phyloP scores from a whole-genome alignment of 441 rosid genomes.

The Erysimum pusillum region DNA sequence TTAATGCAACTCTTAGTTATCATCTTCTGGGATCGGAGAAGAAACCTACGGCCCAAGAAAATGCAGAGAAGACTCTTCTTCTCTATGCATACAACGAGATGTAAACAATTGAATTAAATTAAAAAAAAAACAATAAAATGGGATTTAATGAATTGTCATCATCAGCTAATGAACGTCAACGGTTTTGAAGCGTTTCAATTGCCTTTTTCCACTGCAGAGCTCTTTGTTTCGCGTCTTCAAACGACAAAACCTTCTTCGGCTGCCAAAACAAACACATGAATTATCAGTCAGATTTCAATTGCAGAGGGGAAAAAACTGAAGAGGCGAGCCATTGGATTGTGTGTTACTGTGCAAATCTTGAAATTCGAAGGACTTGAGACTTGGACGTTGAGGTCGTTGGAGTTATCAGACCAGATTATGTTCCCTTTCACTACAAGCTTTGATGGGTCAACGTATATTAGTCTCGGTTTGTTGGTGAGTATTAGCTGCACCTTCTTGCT shows the following conservation, averaged over 20 bases:
- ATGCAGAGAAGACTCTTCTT: conserved; percentile 38
- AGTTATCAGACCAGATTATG: conserved; percentile 93
- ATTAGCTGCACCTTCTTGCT: conserved; percentile 99
- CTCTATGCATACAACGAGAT: conserved; percentile 23
- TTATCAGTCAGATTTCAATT: background rate
- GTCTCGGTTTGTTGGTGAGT: conserved; percentile 93
- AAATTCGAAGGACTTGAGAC: conserved; percentile 80
- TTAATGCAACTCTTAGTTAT: background rate
- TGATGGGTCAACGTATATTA: conserved; percentile 92
- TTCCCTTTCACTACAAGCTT: conserved; percentile 88
- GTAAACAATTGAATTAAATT: conserved; percentile 29
- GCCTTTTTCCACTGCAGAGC: conserved; percentile 98
- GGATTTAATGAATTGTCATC: conserved; percentile 12
- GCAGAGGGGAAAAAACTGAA: background rate
- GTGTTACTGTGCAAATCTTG: conserved; percentile 89
- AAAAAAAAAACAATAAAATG: background rate
- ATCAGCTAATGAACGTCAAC: conserved; percentile 43
- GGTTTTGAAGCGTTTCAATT: conserved; percentile 89
- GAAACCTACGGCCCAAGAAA: conserved; percentile 28
- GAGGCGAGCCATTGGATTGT: conserved; percentile 16
- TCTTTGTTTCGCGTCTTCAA: conserved; percentile 92
- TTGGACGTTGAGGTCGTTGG: conserved; percentile 84
- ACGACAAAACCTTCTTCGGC: conserved; percentile 94
- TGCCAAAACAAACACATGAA: conserved; percentile 45
- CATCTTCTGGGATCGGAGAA: background rate